A percentile compares a stretch with the other conserved stretches of the same genome.
Conservation (phyloP, 179 eudicot species). For the Amaranthus tricolor region DNA sequence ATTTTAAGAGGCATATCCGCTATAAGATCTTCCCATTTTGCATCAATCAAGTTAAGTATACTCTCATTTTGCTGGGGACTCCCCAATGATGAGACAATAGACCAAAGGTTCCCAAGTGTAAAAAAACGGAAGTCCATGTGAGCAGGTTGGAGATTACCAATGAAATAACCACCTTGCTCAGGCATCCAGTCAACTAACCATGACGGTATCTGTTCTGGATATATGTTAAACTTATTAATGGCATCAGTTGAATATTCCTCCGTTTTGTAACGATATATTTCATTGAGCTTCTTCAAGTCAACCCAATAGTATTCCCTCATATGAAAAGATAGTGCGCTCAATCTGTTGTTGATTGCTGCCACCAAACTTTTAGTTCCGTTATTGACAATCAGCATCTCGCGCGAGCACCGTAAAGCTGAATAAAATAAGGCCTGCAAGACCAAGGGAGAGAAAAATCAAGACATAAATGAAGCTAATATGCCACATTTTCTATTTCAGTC, state of each 20-base stretch:
- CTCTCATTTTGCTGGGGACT: slow-evolving; percentile 33
- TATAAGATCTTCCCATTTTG: slow-evolving; percentile 43
- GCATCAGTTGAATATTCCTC: slow-evolving; percentile 48
- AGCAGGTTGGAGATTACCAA: slow-evolving; percentile 46
- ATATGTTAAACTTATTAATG: slow-evolving; percentile 43
- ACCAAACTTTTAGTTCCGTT: slow-evolving; percentile 34
- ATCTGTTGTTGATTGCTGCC: slow-evolving; percentile 35
- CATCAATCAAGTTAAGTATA: slow-evolving; percentile 39
- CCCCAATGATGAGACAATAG: slow-evolving; percentile 37
- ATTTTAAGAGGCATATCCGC: slow-evolving; percentile 43
- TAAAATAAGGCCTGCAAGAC: slow-evolving; percentile 40
- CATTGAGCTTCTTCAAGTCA: slow-evolving; percentile 45
- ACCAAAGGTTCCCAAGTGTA: slow-evolving; percentile 43
- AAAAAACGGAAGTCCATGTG: slow-evolving; percentile 47
- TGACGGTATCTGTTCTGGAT: slow-evolving; percentile 47
- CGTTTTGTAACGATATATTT: slow-evolving; percentile 46
- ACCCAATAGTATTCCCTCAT: slow-evolving; percentile 45
- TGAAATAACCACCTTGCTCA: slow-evolving; percentile 38
- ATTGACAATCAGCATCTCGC: slow-evolving; percentile 38
- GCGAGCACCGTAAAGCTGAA: slow-evolving; percentile 43
- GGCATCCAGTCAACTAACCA: slow-evolving; percentile 48
- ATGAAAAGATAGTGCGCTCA: slow-evolving; percentile 42
- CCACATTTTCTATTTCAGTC: background rate
- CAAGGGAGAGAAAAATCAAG: slow-evolving; percentile 10
- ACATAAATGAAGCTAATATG: background rate